A percentile compares a stretch with the other conserved stretches of the same genome.
These are phyloP conservation scores for Phytophthora agathidicida DNA, from an alignment of 352 stramenopile species.

Conservation along the genomic window DNA sequence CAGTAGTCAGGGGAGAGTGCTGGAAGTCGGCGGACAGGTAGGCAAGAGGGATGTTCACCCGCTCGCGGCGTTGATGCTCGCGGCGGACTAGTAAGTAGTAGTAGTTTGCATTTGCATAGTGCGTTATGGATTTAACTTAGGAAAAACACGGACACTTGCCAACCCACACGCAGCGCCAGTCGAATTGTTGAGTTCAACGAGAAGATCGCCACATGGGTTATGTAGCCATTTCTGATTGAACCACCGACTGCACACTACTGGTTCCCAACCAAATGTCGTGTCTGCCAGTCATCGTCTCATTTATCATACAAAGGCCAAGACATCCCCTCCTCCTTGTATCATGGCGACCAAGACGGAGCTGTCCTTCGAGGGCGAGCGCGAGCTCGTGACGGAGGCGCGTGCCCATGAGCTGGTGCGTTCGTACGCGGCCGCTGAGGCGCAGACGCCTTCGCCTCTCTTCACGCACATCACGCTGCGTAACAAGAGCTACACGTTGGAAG, in stretches of 20 bases:
- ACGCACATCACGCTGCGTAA: constrained; percentile 88
- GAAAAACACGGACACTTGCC: constrained; percentile 33
- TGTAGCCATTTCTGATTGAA: constrained; percentile 16
- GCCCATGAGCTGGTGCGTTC: constrained; percentile 69
- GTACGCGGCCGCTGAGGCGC: constrained; percentile 42
- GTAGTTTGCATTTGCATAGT: constrained; percentile 47
- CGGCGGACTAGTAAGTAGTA: constrained; percentile 35
- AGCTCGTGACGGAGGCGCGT: constrained; percentile 77
- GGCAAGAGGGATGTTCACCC: constrained; percentile 20
- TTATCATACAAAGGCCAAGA: constrained; percentile 23
- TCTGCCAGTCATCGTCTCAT: neutral
- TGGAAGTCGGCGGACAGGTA: constrained; percentile 15
- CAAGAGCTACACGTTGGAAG: constrained; percentile 89
- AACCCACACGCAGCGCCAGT: neutral
- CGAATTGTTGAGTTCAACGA: neutral
- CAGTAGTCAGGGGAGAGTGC: constrained; percentile 18
- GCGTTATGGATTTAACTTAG: constrained; percentile 45
- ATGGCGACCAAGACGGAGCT: constrained; percentile 48
- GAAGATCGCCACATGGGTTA: constrained; percentile 16
- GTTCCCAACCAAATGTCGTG: neutral
- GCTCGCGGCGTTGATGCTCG: neutral
- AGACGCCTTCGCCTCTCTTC: constrained; percentile 45
- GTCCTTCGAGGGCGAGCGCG: constrained; percentile 77
- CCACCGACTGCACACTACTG: neutral
- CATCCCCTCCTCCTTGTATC: neutral